Evolutionary conservation across 805 yeast genomes (phyloP).

Genomic region (Candida germanica): DNA sequence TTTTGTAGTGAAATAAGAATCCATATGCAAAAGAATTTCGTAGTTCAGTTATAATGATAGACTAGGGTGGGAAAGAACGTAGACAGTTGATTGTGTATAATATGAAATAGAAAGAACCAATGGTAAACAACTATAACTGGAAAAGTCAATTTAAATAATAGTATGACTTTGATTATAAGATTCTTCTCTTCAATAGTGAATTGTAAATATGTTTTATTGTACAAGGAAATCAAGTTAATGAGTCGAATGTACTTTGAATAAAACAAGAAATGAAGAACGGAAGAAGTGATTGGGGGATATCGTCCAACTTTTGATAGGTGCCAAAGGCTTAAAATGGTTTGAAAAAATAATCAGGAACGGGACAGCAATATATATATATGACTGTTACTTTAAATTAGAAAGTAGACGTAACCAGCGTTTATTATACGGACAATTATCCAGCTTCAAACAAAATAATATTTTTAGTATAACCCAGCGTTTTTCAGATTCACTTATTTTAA

Average conservation of each 20-base stretch:
- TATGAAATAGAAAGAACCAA: neutral
- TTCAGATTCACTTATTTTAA: too few relatives aligned
- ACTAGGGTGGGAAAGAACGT: slow-evolving; percentile 19
- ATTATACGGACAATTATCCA: slow-evolving; percentile 1
- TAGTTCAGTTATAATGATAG: slow-evolving; percentile 17
- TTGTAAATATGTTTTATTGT: too few relatives aligned
- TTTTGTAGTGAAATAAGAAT: slow-evolving; percentile 15
- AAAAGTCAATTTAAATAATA: neutral
- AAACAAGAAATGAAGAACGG: neutral
- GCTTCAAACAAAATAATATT: too few relatives aligned
- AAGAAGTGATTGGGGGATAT: too few relatives aligned
- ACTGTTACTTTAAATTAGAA: slow-evolving; percentile 1
- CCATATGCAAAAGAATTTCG: slow-evolving; percentile 4
- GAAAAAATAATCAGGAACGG: slow-evolving; percentile 4
- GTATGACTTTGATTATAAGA: neutral
- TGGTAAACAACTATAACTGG: neutral
- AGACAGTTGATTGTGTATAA: neutral
- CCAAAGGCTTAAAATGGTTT: neutral
- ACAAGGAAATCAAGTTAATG: neutral
- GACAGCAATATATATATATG: slow-evolving; percentile 3
- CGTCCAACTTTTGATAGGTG: neutral
- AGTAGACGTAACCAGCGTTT: slow-evolving; percentile 4
- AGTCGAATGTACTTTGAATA: neutral
- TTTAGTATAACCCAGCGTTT: too few relatives aligned
- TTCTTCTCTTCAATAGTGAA: too few relatives aligned